These are phyloP conservation scores for Claviceps humidiphila DNA, from an alignment of 2,329 filamentous ascomycete species.

Conservation along the genomic window DNA sequence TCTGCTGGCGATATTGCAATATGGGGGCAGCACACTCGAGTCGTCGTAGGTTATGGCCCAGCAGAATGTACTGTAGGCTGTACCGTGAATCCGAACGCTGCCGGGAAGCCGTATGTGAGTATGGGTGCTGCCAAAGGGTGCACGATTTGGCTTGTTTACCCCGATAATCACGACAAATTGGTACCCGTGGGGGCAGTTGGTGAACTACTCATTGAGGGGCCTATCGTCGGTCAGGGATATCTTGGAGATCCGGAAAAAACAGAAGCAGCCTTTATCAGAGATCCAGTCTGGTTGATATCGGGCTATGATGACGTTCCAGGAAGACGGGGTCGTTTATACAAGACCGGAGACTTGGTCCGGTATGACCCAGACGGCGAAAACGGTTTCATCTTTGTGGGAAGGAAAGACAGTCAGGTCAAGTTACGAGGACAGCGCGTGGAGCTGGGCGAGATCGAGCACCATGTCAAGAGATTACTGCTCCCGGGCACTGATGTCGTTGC, in stretches of 20 bases:
- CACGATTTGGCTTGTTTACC: constrained; percentile 2
- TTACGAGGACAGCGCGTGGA: constrained; percentile 40
- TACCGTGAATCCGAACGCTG: neutral
- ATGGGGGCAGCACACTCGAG: neutral
- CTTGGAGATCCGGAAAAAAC: constrained; percentile 34
- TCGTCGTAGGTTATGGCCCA: constrained; percentile 1
- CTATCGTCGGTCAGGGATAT: constrained; percentile 35
- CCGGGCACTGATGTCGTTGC: neutral
- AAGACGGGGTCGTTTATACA: constrained; percentile 23
- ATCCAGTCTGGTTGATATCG: constrained; percentile 16
- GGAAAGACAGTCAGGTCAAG: constrained; percentile 42
- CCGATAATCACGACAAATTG: constrained; percentile 8
- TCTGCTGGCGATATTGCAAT: constrained; percentile 2
- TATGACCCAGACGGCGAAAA: constrained; percentile 18
- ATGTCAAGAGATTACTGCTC: neutral
- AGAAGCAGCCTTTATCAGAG: constrained; percentile 27
- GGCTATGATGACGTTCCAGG: neutral
- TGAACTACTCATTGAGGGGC: constrained; percentile 27
- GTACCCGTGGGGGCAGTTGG: constrained; percentile 19
- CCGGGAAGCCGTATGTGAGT: constrained; percentile 1
- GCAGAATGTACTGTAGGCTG: constrained; percentile 1
- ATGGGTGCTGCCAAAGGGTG: constrained; percentile 1
- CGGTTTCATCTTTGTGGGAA: constrained; percentile 29
- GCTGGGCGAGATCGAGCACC: constrained; percentile 17
- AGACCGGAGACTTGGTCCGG: constrained; percentile 33